phyloP scores from a whole-genome alignment of 2,329 filamentous ascomycete genomes.

The Verticillium zaregamsianum region DNA sequence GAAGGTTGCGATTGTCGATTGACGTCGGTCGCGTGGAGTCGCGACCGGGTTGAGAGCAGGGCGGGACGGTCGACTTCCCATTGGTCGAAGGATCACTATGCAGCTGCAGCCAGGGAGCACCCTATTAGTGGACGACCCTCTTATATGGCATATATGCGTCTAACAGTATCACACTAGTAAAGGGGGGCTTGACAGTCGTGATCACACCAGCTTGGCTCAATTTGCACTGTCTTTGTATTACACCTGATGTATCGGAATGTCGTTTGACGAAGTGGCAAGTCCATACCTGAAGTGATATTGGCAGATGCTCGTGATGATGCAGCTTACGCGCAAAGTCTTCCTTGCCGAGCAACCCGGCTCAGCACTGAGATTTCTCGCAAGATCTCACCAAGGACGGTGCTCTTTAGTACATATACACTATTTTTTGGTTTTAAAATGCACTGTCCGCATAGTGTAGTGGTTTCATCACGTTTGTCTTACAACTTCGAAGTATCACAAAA shows the following conservation, averaged over 20 bases:
- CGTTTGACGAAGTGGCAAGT: not conserved
- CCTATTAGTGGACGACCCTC: too few species aligned
- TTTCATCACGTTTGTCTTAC: conserved; percentile 1
- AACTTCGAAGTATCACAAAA: not conserved
- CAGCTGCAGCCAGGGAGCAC: not conserved
- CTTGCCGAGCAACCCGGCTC: not conserved
- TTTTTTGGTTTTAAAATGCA: not conserved
- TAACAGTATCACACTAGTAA: too few species aligned
- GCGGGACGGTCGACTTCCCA: not conserved
- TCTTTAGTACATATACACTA: not conserved
- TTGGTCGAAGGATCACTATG: not conserved
- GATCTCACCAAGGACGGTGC: not conserved
- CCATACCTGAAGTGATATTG: not conserved
- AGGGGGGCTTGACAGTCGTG: too few species aligned
- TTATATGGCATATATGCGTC: too few species aligned
- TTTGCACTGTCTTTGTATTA: not conserved
- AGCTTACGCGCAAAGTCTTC: not conserved
- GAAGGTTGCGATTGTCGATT: not conserved
- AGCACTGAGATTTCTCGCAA: not conserved
- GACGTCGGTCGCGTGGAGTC: not conserved
- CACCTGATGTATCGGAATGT: not conserved
- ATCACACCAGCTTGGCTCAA: too few species aligned
- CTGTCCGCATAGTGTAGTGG: conserved; percentile 1
- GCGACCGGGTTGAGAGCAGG: not conserved
- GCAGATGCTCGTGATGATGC: not conserved